Evolutionary conservation across 192 early-diverging fungal genomes (phyloP).

Genomic region (Umbelopsis vinacea): DNA sequence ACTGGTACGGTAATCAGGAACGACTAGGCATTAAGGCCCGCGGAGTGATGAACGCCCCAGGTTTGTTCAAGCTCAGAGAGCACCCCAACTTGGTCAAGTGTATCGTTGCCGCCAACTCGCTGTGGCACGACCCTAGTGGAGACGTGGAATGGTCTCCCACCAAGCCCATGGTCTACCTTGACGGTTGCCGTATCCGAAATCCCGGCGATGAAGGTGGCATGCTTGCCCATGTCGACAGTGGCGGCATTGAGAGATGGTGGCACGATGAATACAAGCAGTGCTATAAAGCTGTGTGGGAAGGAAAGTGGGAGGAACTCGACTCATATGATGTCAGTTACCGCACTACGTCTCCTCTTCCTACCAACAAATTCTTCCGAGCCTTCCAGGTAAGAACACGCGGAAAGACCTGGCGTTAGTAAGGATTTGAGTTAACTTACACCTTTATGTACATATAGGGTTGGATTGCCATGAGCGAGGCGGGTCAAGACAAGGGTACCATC

Average conservation of each 20-base stretch:
- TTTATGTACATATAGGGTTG: too few species aligned
- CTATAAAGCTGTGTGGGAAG: constrained; percentile 2
- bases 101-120: constrained; percentile 1
- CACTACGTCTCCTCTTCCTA: constrained; percentile 5
- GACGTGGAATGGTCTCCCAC: constrained; percentile 4
- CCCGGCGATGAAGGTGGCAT: constrained; percentile 9
- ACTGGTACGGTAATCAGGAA: constrained; percentile 19
- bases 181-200: constrained; percentile 11
- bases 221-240: constrained; percentile 13
- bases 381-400: constrained; percentile 21
- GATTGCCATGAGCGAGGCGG: constrained; percentile 6
- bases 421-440: too few species aligned
- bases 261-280: constrained; percentile 7
- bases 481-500: constrained; percentile 15
- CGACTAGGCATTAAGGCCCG: not conserved
- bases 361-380: constrained; percentile 20
- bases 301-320: constrained; percentile 13
- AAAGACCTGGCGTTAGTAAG: too few species aligned
- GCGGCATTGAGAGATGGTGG: constrained; percentile 23
- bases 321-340: constrained; percentile 9
- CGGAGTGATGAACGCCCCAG: constrained; percentile 6
- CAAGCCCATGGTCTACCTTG: constrained; percentile 15
- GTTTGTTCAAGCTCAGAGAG: constrained; percentile 14
- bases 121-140: constrained; percentile 15
- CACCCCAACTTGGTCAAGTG: constrained; percentile 5